A percentile compares a stretch with the other conserved stretches of the same genome.
These are phyloP conservation scores for Mucor indicus DNA, from an alignment of 371 early-diverging fungal genomes.

Conservation along the genomic window DNA sequence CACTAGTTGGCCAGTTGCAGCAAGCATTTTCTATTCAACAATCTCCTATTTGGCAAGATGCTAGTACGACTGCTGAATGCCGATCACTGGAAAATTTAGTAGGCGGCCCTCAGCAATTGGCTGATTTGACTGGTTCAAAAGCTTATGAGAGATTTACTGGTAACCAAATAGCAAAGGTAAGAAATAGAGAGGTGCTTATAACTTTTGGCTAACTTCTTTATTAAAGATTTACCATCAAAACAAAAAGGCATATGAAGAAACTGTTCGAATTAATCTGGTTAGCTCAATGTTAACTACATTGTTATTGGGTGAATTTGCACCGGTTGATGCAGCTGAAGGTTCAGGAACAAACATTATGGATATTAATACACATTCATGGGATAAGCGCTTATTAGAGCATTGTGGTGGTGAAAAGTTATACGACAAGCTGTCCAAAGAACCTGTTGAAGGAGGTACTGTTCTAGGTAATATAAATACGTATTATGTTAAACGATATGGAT, in stretches of 20 bases:
- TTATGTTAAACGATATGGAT: slow-evolving; percentile 54
- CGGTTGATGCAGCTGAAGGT: slow-evolving; percentile 76
- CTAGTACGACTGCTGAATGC: slow-evolving; percentile 71
- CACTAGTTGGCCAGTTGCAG: slow-evolving; percentile 53
- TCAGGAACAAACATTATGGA: slow-evolving; percentile 84
- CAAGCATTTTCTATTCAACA: slow-evolving; percentile 58
- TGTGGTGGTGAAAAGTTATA: slow-evolving; percentile 44
- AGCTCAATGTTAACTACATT: slow-evolving; percentile 71
- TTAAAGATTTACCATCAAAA: slow-evolving; percentile 32
- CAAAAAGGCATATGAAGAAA: slow-evolving; percentile 32
- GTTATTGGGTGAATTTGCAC: slow-evolving; percentile 57
- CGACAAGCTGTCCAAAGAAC: slow-evolving; percentile 40
- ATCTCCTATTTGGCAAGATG: slow-evolving; percentile 87
- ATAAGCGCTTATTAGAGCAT: slow-evolving; percentile 30
- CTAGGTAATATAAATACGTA: slow-evolving; percentile 46
- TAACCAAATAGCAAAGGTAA: slow-evolving; percentile 71
- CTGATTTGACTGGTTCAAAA: slow-evolving; percentile 69
- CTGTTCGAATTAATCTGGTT: slow-evolving; percentile 66
- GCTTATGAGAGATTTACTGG: slow-evolving; percentile 83
- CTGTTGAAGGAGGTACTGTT: slow-evolving; percentile 33
- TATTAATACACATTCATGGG: slow-evolving; percentile 60
- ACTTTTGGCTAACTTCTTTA: not conserved
- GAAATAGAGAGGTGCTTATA: not conserved
- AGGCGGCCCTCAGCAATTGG: slow-evolving; percentile 61
- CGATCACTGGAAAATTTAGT: slow-evolving; percentile 53